Evolutionary conservation across 1,139 yeast genomes (phyloP), one percentile per base, ranked within the genome.

Genomic region (Lodderomyces beijingensis): DNA sequence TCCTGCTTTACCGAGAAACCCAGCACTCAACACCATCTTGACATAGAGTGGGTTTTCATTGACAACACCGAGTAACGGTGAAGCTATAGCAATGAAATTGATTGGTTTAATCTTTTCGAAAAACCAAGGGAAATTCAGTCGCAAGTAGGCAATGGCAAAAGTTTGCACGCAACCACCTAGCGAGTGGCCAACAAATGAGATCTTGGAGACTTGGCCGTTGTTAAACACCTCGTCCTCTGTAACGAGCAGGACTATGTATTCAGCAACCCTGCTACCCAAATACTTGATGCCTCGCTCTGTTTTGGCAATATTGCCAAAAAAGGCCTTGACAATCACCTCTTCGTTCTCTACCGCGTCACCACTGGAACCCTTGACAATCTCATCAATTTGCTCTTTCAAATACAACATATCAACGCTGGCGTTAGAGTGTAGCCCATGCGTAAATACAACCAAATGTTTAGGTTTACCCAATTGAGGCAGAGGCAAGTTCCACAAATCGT

Each of bases 381-480:
- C 39, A 44, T 88, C 95, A 4, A 91, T 75, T 46, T 75, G 75
- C 47, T 91, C 97, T 51, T 88, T 89, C 32, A 89, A 46, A 47
- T 83, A 91, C 27, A 81, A 68, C 91, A 91, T 74, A 53, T 91
- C 99, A 0, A 95, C 84, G 2, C 93, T 77, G 0, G 82, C 77
- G 51, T 91, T 91, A 0, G 96, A 86, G 53, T 88, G 96, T 25
- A 91, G 61, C 0, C 99, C 99, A 56, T 91, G 98, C 0, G 96
- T 85, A 20, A 91, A 49, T 2, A 87, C 66, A 17, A 86, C 91
- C 39, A 87, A 60, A 55, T 87, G 96, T 6, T 78, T 65, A 1
- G 84, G 82, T 30, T 58, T 59, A 4, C 53, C 45, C 4, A 63
- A 57, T 2, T 63, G 46, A 0, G 83, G 81, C 0, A 65, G 50